Percentiles rank a stretch among this genome's conserved stretches.
Evolutionary conservation across 169 alveolate genomes (phyloP).

Genomic region (Theileria orientalis): DNA sequence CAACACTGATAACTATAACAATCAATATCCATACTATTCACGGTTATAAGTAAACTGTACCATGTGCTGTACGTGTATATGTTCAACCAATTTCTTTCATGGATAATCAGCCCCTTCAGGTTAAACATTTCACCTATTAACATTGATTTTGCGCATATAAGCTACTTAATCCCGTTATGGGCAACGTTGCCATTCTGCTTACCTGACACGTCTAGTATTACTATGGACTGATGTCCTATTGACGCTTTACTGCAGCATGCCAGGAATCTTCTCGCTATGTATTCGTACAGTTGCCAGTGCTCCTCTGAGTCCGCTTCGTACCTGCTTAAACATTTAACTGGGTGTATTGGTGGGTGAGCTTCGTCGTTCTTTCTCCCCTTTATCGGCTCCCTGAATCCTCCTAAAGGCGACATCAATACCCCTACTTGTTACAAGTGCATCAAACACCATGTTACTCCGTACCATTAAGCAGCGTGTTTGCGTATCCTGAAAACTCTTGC

Average conservation of each 20-base stretch:
- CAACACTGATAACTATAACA: too few species aligned
- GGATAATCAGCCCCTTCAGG: constrained; percentile 44
- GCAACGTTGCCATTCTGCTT: too few species aligned
- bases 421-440: background rate
- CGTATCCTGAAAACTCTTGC: constrained; percentile 89
- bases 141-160: too few species aligned
- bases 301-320: constrained; percentile 70
- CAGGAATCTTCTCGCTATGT: constrained; percentile 78
- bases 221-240: constrained; percentile 76
- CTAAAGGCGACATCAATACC: background rate
- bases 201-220: constrained; percentile 71
- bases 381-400: constrained; percentile 74
- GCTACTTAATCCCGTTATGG: too few species aligned
- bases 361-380: constrained; percentile 93
- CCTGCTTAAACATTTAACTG: constrained; percentile 89
- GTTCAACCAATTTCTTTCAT: constrained; percentile 59
- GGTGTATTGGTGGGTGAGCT: constrained; percentile 99
- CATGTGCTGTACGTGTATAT: constrained; percentile 77
- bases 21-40: background rate
- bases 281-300: constrained; percentile 79
- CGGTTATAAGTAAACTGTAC: constrained; percentile 46
- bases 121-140: constrained; percentile 47
- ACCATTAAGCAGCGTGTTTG: constrained; percentile 69
- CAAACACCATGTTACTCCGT: background rate
- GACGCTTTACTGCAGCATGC: constrained; percentile 83